A percentile compares a stretch with the other conserved stretches of the same genome.
Evolutionary conservation across 371 early-diverging fungal genomes (phyloP).

Genomic region (Actinomucor elegans): DNA sequence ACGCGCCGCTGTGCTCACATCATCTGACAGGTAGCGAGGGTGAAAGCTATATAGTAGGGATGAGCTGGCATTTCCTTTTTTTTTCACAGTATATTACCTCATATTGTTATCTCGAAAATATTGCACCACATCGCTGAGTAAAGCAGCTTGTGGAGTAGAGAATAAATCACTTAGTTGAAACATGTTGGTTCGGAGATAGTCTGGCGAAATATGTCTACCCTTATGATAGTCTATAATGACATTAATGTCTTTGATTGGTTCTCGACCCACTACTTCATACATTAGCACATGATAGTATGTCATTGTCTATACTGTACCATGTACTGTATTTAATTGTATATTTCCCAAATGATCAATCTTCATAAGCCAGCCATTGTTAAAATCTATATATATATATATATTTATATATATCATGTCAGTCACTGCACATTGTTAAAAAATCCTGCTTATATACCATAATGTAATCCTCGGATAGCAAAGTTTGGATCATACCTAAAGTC

Average conservation of each 20-base stretch:
- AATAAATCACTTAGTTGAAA: constrained; percentile 66
- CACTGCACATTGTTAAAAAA: neutral
- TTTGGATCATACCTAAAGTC: constrained; percentile 57
- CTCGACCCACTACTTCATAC: constrained; percentile 52
- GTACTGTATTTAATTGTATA: constrained; percentile 63
- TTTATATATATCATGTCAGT: neutral
- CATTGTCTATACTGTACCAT: constrained; percentile 28
- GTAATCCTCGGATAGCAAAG: constrained; percentile 68
- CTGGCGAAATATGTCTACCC: constrained; percentile 61
- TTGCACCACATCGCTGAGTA: constrained; percentile 63
- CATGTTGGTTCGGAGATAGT: constrained; percentile 54
- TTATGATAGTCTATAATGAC: constrained; percentile 52
- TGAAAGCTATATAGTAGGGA: constrained; percentile 56
- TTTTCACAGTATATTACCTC: constrained; percentile 20
- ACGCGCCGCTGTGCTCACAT: constrained; percentile 54
- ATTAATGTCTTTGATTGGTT: constrained; percentile 50
- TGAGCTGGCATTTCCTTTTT: too few relatives aligned
- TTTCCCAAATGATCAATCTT: constrained; percentile 68
- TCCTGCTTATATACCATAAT: constrained; percentile 53
- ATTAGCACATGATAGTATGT: neutral
- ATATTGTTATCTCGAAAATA: constrained; percentile 58
- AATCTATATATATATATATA: constrained; percentile 26
- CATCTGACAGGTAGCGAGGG: constrained; percentile 67
- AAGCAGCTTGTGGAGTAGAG: constrained; percentile 59
- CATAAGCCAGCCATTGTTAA: constrained; percentile 66